A percentile compares a stretch with the other conserved stretches of the same genome.
These are phyloP conservation scores for Yarrowia porcina DNA, from an alignment of 805 yeast species.

Conservation along the genomic window DNA sequence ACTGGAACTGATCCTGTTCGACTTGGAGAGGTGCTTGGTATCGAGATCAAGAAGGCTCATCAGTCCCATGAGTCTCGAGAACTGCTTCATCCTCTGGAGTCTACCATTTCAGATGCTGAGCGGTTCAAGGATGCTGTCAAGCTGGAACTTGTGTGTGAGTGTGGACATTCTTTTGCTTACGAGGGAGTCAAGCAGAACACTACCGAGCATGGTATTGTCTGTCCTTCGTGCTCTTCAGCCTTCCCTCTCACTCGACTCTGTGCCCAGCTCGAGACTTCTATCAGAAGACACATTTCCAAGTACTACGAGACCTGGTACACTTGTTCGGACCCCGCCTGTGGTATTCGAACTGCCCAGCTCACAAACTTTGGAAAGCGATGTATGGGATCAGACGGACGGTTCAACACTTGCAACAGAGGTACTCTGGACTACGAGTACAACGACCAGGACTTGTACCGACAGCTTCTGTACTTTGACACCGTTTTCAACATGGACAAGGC, in stretches of 20 bases:
- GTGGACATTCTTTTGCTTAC: conserved; percentile 59
- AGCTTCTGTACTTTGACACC: conserved; percentile 71
- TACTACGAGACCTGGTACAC: conserved; percentile 84
- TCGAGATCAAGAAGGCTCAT: conserved; percentile 59
- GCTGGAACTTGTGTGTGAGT: conserved; percentile 56
- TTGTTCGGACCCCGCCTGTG: conserved; percentile 86
- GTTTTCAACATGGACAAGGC: conserved; percentile 81
- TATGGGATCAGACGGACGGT: conserved; percentile 59
- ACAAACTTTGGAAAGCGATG: conserved; percentile 89
- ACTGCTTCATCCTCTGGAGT: conserved; percentile 66
- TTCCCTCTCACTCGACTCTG: conserved; percentile 56
- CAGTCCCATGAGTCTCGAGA: conserved; percentile 26
- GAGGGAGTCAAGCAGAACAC: conserved; percentile 70
- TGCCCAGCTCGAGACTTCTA: conserved; percentile 68
- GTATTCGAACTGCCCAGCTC: conserved; percentile 73
- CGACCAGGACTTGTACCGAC: conserved; percentile 81
- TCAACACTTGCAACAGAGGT: conserved; percentile 66
- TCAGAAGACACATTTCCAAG: conserved; percentile 63
- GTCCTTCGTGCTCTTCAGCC: conserved; percentile 55
- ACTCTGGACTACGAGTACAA: conserved; percentile 72
- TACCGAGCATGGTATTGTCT: conserved; percentile 62
- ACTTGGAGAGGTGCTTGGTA: conserved; percentile 71
- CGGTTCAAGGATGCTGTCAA: conserved; percentile 66
- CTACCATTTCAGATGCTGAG: conserved; percentile 75
- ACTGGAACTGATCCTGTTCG: conserved; percentile 82